These are phyloP conservation scores for Cladosporium halotolerans DNA, from an alignment of 2,329 filamentous ascomycete species.

Conservation along the genomic window DNA sequence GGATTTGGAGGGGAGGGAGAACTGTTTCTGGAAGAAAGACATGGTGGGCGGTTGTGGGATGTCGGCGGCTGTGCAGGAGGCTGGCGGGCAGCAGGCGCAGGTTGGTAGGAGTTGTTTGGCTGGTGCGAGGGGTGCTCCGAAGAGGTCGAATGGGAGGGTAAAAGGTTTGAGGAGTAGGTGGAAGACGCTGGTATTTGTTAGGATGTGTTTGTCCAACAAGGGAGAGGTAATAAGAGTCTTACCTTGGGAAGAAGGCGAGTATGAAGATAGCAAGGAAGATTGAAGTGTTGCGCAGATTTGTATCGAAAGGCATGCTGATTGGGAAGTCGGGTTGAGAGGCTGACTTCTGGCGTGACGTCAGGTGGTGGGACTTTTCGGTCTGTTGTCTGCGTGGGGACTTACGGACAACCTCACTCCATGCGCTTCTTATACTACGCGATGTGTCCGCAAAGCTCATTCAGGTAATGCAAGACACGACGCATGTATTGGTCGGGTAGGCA, in stretches of 20 bases:
- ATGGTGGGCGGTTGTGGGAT: constrained; percentile 22
- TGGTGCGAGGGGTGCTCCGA: constrained; percentile 28
- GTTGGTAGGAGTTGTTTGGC: constrained; percentile 21
- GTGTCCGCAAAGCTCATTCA: no score
- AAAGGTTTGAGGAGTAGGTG: constrained; percentile 33
- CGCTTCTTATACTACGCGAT: no score
- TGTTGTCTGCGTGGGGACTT: no score
- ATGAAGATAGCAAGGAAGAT: constrained; percentile 45
- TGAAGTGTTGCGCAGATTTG: constrained; percentile 33
- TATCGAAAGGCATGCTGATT: constrained; percentile 17
- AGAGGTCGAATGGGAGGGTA: constrained; percentile 27
- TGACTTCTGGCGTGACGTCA: neutral
- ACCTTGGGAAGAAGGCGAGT: constrained; percentile 43
- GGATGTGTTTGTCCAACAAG: constrained; percentile 22
- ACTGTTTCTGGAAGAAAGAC: constrained; percentile 78
- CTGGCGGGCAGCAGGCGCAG: constrained; percentile 30
- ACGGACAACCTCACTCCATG: no score
- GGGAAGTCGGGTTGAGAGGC: neutral
- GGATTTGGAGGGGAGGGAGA: constrained; percentile 68
- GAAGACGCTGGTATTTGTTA: constrained; percentile 36
- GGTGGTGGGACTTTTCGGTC: constrained; percentile 5
- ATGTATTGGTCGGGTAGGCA: no score
- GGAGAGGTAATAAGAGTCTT: neutral
- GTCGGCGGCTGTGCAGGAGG: constrained; percentile 23
- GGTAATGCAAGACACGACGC: no score